Percentiles rank a stretch among this genome's conserved stretches.
These are phyloP conservation scores for Yamadazyma dendronema DNA, from an alignment of 1,139 yeast genomes.

Conservation along the genomic window DNA sequence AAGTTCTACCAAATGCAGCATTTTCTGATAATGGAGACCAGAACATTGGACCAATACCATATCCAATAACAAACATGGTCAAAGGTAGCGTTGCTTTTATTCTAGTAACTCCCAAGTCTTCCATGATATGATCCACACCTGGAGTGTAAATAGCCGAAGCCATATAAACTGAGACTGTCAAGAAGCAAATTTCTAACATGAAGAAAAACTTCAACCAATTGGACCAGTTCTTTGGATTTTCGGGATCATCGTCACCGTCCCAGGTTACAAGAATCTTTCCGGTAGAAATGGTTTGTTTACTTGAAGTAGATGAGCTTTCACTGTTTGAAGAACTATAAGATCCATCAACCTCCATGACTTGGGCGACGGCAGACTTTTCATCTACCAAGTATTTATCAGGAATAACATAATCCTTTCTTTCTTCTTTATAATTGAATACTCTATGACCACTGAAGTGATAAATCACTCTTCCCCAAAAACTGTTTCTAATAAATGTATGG, in stretches of 20 bases:
- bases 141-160: slow-evolving; percentile 32
- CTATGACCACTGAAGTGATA: slow-evolving; percentile 33
- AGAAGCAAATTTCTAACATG: slow-evolving; percentile 20
- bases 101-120: slow-evolving; percentile 39
- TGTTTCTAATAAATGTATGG: slow-evolving; percentile 26
- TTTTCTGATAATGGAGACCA: slow-evolving; percentile 55
- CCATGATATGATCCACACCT: slow-evolving; percentile 33
- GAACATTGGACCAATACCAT: slow-evolving; percentile 56
- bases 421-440: slow-evolving; percentile 29
- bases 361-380: no score
- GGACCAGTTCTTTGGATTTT: slow-evolving; percentile 33
- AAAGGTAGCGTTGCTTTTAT: slow-evolving; percentile 46
- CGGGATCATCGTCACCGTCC: slow-evolving; percentile 27
- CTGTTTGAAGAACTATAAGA: slow-evolving; percentile 14
- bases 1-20: slow-evolving; percentile 52
- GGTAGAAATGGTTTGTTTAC: slow-evolving; percentile 20
- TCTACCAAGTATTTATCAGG: slow-evolving; percentile 28
- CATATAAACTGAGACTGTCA: slow-evolving; percentile 28
- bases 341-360: background rate
- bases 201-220: slow-evolving; percentile 19
- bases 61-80: slow-evolving; percentile 45
- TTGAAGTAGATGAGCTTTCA: slow-evolving; percentile 18
- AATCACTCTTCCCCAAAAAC: slow-evolving; percentile 30
- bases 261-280: slow-evolving; percentile 6
- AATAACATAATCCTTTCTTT: slow-evolving; percentile 26